A percentile compares a stretch with the other conserved stretches of the same genome.
These are phyloP conservation scores for Blepharisma stoltei DNA, from an alignment of 73 alveolate species.

Conservation along the genomic window DNA sequence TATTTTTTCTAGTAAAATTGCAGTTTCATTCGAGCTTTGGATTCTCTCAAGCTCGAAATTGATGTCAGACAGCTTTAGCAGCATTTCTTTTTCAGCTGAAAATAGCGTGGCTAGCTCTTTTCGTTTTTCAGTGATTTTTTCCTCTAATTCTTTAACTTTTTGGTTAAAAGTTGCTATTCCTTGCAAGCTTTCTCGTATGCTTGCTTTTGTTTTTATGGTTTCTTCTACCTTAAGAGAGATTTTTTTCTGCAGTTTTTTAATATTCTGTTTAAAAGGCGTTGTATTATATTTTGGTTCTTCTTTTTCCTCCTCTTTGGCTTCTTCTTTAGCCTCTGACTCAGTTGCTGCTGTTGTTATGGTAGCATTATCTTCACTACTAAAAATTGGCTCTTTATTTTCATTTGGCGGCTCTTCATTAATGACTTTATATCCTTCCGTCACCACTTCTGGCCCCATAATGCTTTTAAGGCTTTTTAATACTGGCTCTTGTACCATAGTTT, in stretches of 20 bases:
- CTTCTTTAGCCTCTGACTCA: neutral
- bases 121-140: neutral
- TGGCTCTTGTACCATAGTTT: slow-evolving; percentile 18
- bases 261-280: neutral
- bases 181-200: neutral
- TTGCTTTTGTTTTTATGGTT: neutral
- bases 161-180: neutral
- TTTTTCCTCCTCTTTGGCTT: no score
- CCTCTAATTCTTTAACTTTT: neutral
- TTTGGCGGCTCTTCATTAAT: neutral
- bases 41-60: neutral
- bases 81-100: neutral
- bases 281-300: no score
- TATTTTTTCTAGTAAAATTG: slow-evolving; percentile 3
- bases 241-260: neutral
- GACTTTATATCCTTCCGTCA: slow-evolving; percentile 4
- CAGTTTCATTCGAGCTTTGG: neutral
- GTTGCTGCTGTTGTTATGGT: neutral
- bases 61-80: neutral
- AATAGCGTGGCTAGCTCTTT: neutral
- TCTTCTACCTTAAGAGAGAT: neutral
- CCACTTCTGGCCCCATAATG: neutral
- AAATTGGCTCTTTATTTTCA: neutral
- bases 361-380: neutral
- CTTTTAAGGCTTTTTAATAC: neutral